phyloP scores from a whole-genome alignment of 2,329 filamentous ascomycete species.

The Aspergillus sp. region DNA sequence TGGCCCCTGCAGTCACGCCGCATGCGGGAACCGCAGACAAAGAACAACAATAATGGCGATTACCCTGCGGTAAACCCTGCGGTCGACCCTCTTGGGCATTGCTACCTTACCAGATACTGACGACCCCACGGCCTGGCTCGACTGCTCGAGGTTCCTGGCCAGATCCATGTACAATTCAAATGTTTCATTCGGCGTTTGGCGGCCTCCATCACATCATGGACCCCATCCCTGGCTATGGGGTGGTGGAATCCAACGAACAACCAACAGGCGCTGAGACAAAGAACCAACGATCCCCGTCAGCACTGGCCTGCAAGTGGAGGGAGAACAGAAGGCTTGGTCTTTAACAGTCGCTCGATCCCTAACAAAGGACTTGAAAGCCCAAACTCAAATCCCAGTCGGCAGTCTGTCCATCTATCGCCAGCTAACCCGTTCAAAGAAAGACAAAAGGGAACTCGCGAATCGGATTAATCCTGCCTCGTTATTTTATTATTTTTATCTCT shows the following conservation, averaged over 20 bases:
- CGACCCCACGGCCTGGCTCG: neutral
- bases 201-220: neutral
- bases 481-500: slow-evolving; percentile 9
- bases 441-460: slow-evolving; percentile 3
- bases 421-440: neutral
- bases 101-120: neutral
- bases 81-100: neutral
- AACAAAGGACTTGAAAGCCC: slow-evolving; percentile 13
- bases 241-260: neutral
- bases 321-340: slow-evolving; percentile 1
- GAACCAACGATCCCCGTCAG: slow-evolving; percentile 2
- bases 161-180: slow-evolving; percentile 1
- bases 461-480: slow-evolving; percentile 6
- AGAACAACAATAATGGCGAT: slow-evolving; percentile 1
- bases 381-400: slow-evolving; percentile 5
- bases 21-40: slow-evolving; percentile 11
- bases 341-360: neutral
- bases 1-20: slow-evolving; percentile 8
- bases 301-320: neutral
- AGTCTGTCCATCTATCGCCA: neutral
- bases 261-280: slow-evolving; percentile 4
- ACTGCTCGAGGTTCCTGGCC: neutral
- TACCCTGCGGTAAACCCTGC: neutral
- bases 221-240: neutral
- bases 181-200: slow-evolving; percentile 7